Evolutionary conservation across 768 basidiomycete genomes (phyloP).

Genomic region (Auriscalpium orientale): DNA sequence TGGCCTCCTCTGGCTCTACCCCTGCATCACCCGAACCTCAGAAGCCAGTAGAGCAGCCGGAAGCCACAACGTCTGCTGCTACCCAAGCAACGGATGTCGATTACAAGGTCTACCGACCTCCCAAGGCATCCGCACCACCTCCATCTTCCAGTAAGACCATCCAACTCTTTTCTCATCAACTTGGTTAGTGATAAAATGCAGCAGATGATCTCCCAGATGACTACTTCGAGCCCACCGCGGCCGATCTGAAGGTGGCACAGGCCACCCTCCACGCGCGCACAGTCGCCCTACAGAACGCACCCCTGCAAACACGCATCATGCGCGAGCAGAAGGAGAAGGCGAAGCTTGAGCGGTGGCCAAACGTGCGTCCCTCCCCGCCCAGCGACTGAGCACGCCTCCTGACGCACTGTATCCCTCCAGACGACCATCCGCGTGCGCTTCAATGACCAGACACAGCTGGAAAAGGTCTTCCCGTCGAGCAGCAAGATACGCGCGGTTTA

Average conservation of each 20-base stretch:
- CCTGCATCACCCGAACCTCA: no score
- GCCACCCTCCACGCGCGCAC: constrained; percentile 52
- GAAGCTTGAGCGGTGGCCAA: constrained; percentile 65
- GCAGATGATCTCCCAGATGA: constrained; percentile 50
- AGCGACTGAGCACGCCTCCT: not conserved
- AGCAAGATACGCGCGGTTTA: constrained; percentile 80
- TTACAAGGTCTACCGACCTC: constrained; percentile 12
- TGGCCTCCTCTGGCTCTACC: no score
- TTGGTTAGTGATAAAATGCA: no score
- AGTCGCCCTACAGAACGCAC: constrained; percentile 58
- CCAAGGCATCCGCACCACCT: not conserved
- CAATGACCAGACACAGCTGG: constrained; percentile 72
- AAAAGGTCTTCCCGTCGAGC: constrained; percentile 68
- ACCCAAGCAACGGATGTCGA: no score
- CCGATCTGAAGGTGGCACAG: constrained; percentile 67
- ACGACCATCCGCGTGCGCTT: constrained; percentile 80
- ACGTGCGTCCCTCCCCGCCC: constrained; percentile 33
- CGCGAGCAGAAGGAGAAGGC: constrained; percentile 56
- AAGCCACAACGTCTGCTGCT: no score
- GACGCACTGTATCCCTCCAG: constrained; percentile 28
- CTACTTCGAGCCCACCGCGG: constrained; percentile 63
- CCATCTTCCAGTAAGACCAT: not conserved
- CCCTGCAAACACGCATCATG: constrained; percentile 55
- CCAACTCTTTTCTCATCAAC: not conserved
- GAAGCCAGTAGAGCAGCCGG: no score